A percentile compares a stretch with the other conserved stretches of the same genome.
Evolutionary conservation across 129 eudicot genomes (phyloP).

Genomic region (Solidago caesia): DNA sequence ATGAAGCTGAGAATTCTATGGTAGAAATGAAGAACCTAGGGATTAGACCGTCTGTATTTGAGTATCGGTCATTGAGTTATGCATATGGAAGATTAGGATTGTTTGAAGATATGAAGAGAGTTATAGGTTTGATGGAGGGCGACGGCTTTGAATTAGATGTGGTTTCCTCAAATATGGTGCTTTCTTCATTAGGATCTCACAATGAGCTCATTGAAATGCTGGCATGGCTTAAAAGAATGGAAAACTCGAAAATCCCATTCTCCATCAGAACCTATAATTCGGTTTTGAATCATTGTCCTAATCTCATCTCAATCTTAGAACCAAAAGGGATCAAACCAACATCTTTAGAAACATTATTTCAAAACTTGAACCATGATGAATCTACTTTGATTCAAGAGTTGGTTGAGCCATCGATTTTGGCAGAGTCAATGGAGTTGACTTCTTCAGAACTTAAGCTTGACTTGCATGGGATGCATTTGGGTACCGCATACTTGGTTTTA

Average conservation of each 20-base stretch:
- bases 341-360: conserved; percentile 48
- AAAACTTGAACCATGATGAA: conserved; percentile 40
- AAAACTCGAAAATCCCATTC: conserved; percentile 33
- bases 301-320: conserved; percentile 45
- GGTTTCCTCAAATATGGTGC: conserved; percentile 74
- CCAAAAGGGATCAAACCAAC: conserved; percentile 45
- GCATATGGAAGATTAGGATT: conserved; percentile 72
- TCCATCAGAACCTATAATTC: conserved; percentile 76
- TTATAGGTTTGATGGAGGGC: conserved; percentile 49
- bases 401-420: conserved; percentile 49
- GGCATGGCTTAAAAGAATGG: conserved; percentile 65
- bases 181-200: conserved; percentile 66
- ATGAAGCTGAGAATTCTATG: conserved; percentile 58
- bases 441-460: conserved; percentile 66
- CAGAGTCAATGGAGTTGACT: conserved; percentile 50
- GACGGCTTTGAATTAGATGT: conserved; percentile 61
- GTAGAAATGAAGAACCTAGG: conserved; percentile 58
- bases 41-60: conserved; percentile 51
- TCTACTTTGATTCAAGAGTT: conserved; percentile 47
- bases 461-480: conserved; percentile 89
- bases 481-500: conserved; percentile 56
- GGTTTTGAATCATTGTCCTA: conserved; percentile 70
- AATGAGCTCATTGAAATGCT: conserved; percentile 51
- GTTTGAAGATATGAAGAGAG: conserved; percentile 73
- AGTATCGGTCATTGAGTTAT: conserved; percentile 57